Evolutionary conservation across 148 eudicot genomes (phyloP).

Genomic region (Limonium bicolor): DNA sequence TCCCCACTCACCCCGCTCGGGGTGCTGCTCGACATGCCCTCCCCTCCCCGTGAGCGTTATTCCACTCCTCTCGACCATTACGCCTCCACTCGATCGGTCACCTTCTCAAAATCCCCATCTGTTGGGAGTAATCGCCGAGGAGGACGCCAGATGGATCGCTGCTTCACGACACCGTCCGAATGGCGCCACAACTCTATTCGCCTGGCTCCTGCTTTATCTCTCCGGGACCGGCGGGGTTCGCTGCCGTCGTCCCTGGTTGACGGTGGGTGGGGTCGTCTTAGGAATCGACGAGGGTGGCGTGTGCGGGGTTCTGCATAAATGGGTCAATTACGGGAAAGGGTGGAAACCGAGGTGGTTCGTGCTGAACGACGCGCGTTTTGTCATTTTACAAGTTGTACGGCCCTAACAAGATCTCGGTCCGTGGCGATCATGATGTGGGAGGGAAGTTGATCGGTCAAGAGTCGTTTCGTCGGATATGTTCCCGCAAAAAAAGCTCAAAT

Average conservation of each 20-base stretch:
- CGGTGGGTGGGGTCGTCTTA: constrained; percentile 2
- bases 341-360: constrained; percentile 89
- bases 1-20: not conserved
- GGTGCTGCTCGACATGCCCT: not conserved
- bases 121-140: no score
- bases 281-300: constrained; percentile 54
- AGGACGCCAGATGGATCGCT: not conserved
- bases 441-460: constrained; percentile 64
- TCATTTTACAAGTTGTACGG: constrained; percentile 79
- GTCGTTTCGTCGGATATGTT: constrained; percentile 29
- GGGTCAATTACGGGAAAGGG: constrained; percentile 91
- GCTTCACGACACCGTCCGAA: not conserved
- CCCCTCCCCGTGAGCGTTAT: not conserved
- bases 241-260: constrained; percentile 2
- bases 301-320: constrained; percentile 54
- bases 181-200: no score
- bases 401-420: constrained; percentile 41
- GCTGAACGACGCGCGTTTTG: constrained; percentile 72
- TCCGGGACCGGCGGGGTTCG: not conserved
- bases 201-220: not conserved
- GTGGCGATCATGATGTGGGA: constrained; percentile 35
- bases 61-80: not conserved
- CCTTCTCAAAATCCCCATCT: no score
- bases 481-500: constrained; percentile 6
- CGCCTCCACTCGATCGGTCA: not conserved